Conservation (phyloP, 768 basidiomycete species). For the Infundibulicybe gibba region DNA sequence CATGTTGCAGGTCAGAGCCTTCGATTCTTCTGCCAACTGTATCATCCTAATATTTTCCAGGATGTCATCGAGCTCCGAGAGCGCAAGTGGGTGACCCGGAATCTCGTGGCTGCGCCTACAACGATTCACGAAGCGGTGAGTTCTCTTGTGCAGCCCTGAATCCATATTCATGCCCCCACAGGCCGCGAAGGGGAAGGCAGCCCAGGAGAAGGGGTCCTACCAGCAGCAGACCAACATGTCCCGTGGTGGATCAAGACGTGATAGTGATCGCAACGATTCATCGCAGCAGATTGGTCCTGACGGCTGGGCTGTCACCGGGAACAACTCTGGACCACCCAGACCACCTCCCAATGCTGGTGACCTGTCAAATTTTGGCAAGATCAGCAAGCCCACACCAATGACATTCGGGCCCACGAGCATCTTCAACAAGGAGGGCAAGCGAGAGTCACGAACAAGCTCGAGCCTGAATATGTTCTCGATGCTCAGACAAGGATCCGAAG, state of each 20-base stretch:
- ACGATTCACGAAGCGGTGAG: constrained; percentile 86
- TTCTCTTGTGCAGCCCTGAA: constrained; percentile 13
- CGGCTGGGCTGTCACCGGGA: constrained; percentile 80
- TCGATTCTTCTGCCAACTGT: constrained; percentile 1
- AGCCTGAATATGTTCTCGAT: constrained; percentile 86
- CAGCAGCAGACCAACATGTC: constrained; percentile 75
- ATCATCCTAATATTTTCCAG: constrained; percentile 34
- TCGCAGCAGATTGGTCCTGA: constrained; percentile 64
- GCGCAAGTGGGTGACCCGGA: constrained; percentile 76
- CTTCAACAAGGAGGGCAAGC: constrained; percentile 68
- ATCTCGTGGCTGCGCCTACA: constrained; percentile 70
- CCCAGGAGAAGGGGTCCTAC: constrained; percentile 54
- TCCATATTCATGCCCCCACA: constrained; percentile 21
- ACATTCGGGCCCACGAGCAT: constrained; percentile 85
- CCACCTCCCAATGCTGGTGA: constrained; percentile 80
- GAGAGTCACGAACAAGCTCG: constrained; percentile 76
- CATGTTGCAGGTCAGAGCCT: constrained; percentile 81
- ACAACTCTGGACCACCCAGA: constrained; percentile 39
- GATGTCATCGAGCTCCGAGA: constrained; percentile 88
- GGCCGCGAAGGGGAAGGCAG: constrained; percentile 82
- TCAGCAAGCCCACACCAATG: constrained; percentile 60
- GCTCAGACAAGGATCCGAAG: constrained; percentile 64
- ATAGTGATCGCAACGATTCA: constrained; percentile 57
- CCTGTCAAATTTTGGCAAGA: constrained; percentile 85
- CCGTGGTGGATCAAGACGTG: constrained; percentile 86